Evolutionary conservation across 208 protist genomes (phyloP).

Genomic region (Trypanosoma cruzi): DNA sequence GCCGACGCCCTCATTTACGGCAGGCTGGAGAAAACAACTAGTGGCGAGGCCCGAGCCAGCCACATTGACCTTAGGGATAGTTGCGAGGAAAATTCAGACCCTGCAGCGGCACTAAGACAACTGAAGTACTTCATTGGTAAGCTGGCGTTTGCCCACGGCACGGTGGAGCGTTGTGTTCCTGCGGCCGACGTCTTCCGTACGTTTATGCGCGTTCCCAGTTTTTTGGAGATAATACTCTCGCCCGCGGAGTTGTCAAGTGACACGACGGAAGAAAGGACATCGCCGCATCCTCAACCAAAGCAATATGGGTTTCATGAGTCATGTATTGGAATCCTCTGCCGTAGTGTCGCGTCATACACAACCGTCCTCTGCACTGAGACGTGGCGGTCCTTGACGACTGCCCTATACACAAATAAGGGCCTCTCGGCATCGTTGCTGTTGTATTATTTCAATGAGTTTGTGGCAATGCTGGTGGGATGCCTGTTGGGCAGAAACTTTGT

Average conservation of each 20-base stretch:
- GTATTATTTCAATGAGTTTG: slow-evolving; percentile 38
- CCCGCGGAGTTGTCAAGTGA: neutral
- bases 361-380: slow-evolving; percentile 48
- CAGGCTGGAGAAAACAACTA: slow-evolving; percentile 12
- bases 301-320: slow-evolving; percentile 19
- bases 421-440: slow-evolving; percentile 37
- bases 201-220: slow-evolving; percentile 21
- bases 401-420: slow-evolving; percentile 34
- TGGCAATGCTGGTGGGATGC: slow-evolving; percentile 22
- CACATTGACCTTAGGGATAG: slow-evolving; percentile 12
- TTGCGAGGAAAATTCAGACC: neutral
- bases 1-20: slow-evolving; percentile 42
- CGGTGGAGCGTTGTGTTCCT: slow-evolving; percentile 37
- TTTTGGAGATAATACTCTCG: slow-evolving; percentile 30
- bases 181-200: slow-evolving; percentile 33
- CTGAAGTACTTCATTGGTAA: slow-evolving; percentile 24
- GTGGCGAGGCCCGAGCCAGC: slow-evolving; percentile 18
- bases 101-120: neutral
- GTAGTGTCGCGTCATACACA: slow-evolving; percentile 23
- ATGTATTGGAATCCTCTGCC: slow-evolving; percentile 31
- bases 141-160: slow-evolving; percentile 35
- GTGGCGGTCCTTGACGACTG: slow-evolving; percentile 43
- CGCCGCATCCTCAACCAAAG: neutral
- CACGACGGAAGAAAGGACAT: neutral
- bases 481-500: slow-evolving; percentile 32